Evolutionary conservation across 225 moss, liverwort and hornwort genomes (phyloP), one percentile per base, ranked within the genome.

Genomic region (Marchantia polymorpha): DNA sequence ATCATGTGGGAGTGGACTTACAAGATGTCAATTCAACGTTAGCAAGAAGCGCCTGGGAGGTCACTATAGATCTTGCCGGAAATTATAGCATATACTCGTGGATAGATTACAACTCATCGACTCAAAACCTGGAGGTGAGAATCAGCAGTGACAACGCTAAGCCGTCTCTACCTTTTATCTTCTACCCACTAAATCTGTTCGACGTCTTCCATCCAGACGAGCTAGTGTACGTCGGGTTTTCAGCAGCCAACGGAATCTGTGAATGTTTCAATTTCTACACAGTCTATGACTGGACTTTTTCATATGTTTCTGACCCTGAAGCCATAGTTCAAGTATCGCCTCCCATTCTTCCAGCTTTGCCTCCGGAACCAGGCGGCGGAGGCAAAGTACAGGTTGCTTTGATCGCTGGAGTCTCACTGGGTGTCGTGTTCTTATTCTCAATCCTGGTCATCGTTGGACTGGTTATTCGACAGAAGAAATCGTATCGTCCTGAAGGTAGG

Each of bases 221-320:
- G n/a, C 74, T 52, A 26, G 74, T 74, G 8, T 39, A 39, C 74
- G 54, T 74, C 23, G 74, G 74, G 7, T 74, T 74, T 31, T 53
- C 53, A 29, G 74, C 52, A 29, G 52, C 74, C 27, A 74, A 74
- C 16, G 74, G 74, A 11, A 1, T 53, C 11, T 74, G 74, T 27
- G 4, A 12, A 22, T 74, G 74, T 50, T 52, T 52, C 52, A 74
- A 74, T 27, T 74, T 74, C 20, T 74, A 74, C 54, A 74, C 74
- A 0, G 74, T 74, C 9, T 74, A 53, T 52, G 74, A 74, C 9
- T 64, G 64, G 64, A 5, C 2, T 39, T 39, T 39, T 39, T 2
- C 39, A 39, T 39, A 39, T 39, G 39, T 39, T 39, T 39, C 39
- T 39, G 39, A 2, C 5, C 39, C 39, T 39, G 3, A 2, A 39